These are phyloP conservation scores for Aspergillus pseudoviridinutans DNA, from an alignment of 2,329 filamentous ascomycete species.

Conservation along the genomic window DNA sequence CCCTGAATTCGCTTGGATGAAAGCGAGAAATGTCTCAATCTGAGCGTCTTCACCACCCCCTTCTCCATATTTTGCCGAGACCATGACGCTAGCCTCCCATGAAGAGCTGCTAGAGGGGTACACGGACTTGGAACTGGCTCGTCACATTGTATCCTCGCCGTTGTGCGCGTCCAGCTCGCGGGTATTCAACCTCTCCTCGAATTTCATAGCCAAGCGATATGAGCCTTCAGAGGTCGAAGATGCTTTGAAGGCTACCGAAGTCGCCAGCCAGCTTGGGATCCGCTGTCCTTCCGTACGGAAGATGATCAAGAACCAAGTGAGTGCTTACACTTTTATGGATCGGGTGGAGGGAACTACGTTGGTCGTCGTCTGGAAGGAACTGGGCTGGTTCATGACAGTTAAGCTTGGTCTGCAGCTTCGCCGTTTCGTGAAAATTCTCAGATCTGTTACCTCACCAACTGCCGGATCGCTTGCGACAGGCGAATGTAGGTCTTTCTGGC, in stretches of 20 bases:
- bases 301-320: slow-evolving; percentile 6
- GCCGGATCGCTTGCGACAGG: slow-evolving; percentile 17
- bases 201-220: slow-evolving; percentile 10
- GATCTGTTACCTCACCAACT: slow-evolving; percentile 17
- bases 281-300: slow-evolving; percentile 10
- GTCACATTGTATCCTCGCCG: neutral
- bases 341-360: slow-evolving; percentile 17
- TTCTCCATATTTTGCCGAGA: neutral
- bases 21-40: no score
- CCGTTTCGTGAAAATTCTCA: slow-evolving; percentile 12
- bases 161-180: neutral
- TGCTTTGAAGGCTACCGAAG: slow-evolving; percentile 11
- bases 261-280: slow-evolving; percentile 18
- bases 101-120: neutral
- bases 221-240: slow-evolving; percentile 11
- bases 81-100: neutral
- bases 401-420: slow-evolving; percentile 19
- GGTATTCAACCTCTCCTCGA: neutral
- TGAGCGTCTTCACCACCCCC: neutral
- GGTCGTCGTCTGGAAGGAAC: slow-evolving; percentile 14
- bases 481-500: slow-evolving; percentile 15
- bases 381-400: slow-evolving; percentile 15
- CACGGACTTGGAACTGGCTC: neutral
- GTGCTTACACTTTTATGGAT: slow-evolving; percentile 18
- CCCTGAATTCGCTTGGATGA: no score